Evolutionary conservation across 768 basidiomycete species (phyloP).

Genomic region (Thelephora aurantiotincta): DNA sequence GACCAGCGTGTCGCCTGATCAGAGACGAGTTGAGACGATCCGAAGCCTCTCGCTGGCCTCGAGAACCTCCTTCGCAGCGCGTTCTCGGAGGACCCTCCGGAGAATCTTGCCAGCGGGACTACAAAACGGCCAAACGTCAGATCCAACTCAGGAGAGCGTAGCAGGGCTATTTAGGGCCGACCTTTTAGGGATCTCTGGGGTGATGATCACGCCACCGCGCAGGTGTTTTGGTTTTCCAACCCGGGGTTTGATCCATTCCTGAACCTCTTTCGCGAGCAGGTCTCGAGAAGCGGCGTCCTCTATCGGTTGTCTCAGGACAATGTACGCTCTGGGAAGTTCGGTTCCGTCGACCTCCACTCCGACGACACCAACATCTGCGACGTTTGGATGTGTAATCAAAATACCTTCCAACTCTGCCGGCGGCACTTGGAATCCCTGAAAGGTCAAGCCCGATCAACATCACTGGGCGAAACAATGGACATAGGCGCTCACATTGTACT

Average conservation of each 20-base stretch:
- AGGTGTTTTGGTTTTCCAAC: conserved; percentile 67
- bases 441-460: background rate
- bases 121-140: conserved; percentile 3
- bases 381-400: conserved; percentile 56
- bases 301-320: conserved; percentile 33
- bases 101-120: conserved; percentile 86
- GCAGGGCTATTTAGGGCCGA: conserved; percentile 12
- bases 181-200: conserved; percentile 61
- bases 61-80: conserved; percentile 38
- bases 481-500: conserved; percentile 40
- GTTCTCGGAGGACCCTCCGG: conserved; percentile 58
- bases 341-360: conserved; percentile 65
- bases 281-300: conserved; percentile 19
- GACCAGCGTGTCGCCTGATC: no score
- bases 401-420: conserved; percentile 78
- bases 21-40: no score
- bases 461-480: background rate
- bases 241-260: conserved; percentile 52
- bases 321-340: conserved; percentile 69
- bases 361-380: conserved; percentile 77
- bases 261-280: conserved; percentile 36
- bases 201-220: conserved; percentile 54
- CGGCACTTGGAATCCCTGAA: conserved; percentile 71
- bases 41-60: background rate
- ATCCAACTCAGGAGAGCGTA: background rate